phyloP scores from a whole-genome alignment of 768 basidiomycete genomes.

The Rhizopogon vinicolor region DNA sequence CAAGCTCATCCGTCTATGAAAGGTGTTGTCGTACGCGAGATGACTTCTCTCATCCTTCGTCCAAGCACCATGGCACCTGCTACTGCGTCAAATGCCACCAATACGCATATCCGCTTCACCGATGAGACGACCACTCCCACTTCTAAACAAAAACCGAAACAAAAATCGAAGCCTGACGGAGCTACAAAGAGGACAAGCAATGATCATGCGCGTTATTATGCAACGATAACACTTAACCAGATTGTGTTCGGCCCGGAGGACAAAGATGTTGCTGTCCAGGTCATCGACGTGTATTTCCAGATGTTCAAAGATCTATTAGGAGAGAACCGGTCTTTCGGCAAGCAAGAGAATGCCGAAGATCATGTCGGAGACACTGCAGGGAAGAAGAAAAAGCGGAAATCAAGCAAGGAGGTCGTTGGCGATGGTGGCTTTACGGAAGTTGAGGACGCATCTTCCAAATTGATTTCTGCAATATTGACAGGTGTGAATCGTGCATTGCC shows the following conservation, averaged over 20 bases:
- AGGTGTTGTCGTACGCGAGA: slow-evolving; percentile 80
- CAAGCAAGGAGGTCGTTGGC: slow-evolving; percentile 41
- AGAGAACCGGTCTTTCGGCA: slow-evolving; percentile 35
- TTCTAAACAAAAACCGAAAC: slow-evolving; percentile 5
- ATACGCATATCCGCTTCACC: slow-evolving; percentile 51
- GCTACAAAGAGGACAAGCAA: slow-evolving; percentile 43
- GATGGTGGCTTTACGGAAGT: slow-evolving; percentile 70
- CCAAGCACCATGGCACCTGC: slow-evolving; percentile 33
- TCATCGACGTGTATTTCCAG: slow-evolving; percentile 92
- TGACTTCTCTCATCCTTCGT: slow-evolving; percentile 72
- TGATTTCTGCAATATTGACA: slow-evolving; percentile 87
- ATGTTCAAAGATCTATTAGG: slow-evolving; percentile 88
- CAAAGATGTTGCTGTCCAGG: slow-evolving; percentile 64
- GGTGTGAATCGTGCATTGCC: slow-evolving; percentile 95
- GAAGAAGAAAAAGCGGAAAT: slow-evolving; percentile 24
- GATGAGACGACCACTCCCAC: slow-evolving; percentile 22
- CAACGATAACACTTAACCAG: slow-evolving; percentile 92
- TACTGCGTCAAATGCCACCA: slow-evolving; percentile 15
- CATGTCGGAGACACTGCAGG: slow-evolving; percentile 28
- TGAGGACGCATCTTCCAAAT: slow-evolving; percentile 74
- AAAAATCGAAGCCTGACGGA: slow-evolving; percentile 12
- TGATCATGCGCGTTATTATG: slow-evolving; percentile 85
- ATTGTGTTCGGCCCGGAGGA: slow-evolving; percentile 70
- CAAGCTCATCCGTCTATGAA: slow-evolving; percentile 96
- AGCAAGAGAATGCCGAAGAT: slow-evolving; percentile 19